Conservation (phyloP, 352 stramenopile species). For the Elongisporangium prolatum region DNA sequence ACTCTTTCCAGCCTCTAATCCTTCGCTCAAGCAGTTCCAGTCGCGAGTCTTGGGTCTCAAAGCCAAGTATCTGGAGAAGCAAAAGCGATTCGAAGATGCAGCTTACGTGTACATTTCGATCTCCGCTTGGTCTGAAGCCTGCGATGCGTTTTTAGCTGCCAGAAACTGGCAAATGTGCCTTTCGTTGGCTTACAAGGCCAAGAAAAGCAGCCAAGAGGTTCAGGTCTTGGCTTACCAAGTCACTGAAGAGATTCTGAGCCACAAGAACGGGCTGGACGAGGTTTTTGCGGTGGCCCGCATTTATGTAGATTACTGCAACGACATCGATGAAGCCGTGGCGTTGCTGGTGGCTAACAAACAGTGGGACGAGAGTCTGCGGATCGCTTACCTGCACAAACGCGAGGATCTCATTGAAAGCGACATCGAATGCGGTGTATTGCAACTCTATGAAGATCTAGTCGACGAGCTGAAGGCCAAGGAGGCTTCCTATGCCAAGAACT, state of each 20-base stretch:
- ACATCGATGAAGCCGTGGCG: constrained; percentile 68
- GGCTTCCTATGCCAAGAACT: constrained; percentile 43
- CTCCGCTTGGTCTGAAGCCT: constrained; percentile 28
- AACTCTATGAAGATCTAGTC: constrained; percentile 30
- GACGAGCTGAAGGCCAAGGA: constrained; percentile 46
- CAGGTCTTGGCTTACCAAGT: constrained; percentile 44
- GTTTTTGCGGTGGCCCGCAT: constrained; percentile 40
- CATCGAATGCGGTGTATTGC: constrained; percentile 50
- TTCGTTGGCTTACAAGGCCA: constrained; percentile 24
- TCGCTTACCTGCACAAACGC: constrained; percentile 52
- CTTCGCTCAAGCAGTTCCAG: constrained; percentile 19
- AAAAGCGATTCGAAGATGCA: constrained; percentile 41
- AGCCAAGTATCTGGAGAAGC: constrained; percentile 30
- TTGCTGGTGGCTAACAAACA: constrained; percentile 54
- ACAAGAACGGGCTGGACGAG: constrained; percentile 24
- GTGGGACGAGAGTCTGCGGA: constrained; percentile 52
- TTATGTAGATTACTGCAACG: constrained; percentile 70
- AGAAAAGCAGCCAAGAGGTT: constrained; percentile 21
- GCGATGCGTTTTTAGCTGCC: constrained; percentile 48
- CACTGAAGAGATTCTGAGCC: constrained; percentile 42
- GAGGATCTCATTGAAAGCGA: constrained; percentile 69
- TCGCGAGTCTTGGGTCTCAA: constrained; percentile 43
- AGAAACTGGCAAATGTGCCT: constrained; percentile 62
- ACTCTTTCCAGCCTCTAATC: constrained; percentile 27
- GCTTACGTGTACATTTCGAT: constrained; percentile 61